A percentile compares a stretch with the other conserved stretches of the same genome.
Evolutionary conservation across 1,139 yeast genomes (phyloP).

Genomic region (Entelexis sorbosivorans): DNA sequence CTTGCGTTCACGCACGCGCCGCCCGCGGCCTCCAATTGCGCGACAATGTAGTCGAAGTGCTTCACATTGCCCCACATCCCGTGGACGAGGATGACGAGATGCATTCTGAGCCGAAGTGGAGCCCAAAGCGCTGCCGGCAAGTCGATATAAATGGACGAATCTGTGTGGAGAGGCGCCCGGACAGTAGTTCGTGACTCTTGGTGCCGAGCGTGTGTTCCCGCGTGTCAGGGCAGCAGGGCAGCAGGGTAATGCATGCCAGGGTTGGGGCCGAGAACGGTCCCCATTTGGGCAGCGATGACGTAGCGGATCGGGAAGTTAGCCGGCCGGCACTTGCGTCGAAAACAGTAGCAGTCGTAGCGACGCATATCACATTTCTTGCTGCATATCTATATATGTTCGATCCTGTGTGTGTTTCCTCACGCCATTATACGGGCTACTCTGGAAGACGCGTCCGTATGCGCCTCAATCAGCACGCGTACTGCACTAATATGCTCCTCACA

Average conservation of each 20-base stretch:
- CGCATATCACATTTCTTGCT: too few relatives aligned
- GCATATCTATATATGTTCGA: too few relatives aligned
- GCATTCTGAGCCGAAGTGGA: constrained; percentile 26
- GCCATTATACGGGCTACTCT: too few relatives aligned
- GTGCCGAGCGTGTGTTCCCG: background rate
- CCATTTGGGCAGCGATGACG: background rate
- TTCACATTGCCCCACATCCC: constrained; percentile 74
- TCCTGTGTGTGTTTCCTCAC: too few relatives aligned
- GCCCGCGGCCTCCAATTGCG: constrained; percentile 25
- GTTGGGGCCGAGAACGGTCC: background rate
- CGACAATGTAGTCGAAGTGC: constrained; percentile 47
- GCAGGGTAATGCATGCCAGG: background rate
- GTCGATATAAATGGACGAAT: too few relatives aligned
- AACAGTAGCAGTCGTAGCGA: too few relatives aligned
- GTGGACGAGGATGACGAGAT: constrained; percentile 62
- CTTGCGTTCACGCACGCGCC: constrained; percentile 3
- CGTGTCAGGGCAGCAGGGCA: too few relatives aligned
- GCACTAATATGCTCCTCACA: too few relatives aligned
- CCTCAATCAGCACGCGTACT: too few relatives aligned
- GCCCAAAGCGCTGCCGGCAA: background rate
- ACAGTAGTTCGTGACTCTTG: background rate
- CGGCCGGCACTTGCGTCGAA: too few relatives aligned
- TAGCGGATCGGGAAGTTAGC: background rate
- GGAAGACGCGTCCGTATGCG: too few relatives aligned
- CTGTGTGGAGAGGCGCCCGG: background rate